Evolutionary conservation across 768 basidiomycete species (phyloP).

Genomic region (Lactifluus piperatus): DNA sequence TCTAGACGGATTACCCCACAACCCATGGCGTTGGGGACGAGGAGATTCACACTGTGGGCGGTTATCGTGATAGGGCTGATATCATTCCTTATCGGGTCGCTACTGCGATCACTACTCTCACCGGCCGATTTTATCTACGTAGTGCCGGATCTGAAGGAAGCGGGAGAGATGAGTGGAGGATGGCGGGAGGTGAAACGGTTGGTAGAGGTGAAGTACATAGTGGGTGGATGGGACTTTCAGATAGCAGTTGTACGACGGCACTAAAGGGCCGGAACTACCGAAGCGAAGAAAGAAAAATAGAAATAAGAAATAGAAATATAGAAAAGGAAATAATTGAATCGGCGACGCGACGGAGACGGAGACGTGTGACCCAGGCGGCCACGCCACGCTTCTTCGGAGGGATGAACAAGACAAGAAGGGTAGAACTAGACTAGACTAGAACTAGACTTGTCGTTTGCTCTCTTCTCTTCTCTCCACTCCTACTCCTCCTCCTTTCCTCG

Average conservation of each 20-base stretch:
- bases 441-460: not conserved
- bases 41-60: slow-evolving; percentile 39
- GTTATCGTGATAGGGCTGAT: slow-evolving; percentile 75
- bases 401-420: not conserved
- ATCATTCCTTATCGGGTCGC: slow-evolving; percentile 84
- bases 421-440: not conserved
- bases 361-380: not conserved
- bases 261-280: slow-evolving; percentile 23
- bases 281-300: too few relatives aligned
- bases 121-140: slow-evolving; percentile 90
- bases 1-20: slow-evolving; percentile 1
- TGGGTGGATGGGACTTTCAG: slow-evolving; percentile 84
- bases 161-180: slow-evolving; percentile 42
- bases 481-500: not conserved
- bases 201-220: slow-evolving; percentile 71
- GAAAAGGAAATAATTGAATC: slow-evolving; percentile 10
- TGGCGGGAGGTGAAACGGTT: slow-evolving; percentile 85
- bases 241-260: slow-evolving; percentile 75
- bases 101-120: slow-evolving; percentile 79
- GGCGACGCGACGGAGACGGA: not conserved
- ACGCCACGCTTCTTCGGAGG: not conserved
- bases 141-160: slow-evolving; percentile 47
- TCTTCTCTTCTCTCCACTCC: not conserved
- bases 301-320: too few relatives aligned
- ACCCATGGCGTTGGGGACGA: slow-evolving; percentile 8